Evolutionary conservation across 305 asterid genomes (phyloP).

Genomic region (Solanum hybrid): DNA sequence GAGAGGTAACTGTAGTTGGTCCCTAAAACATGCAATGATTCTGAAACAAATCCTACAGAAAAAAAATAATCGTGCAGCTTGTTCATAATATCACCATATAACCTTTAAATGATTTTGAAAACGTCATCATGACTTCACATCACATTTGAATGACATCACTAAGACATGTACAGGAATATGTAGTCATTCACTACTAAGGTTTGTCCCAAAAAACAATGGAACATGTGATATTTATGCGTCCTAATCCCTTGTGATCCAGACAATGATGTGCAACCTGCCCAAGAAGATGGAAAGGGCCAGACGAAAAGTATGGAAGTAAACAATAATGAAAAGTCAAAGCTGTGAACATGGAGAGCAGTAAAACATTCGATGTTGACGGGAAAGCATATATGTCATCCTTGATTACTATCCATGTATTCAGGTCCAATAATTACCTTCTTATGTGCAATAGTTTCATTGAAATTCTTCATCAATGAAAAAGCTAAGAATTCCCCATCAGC

Average conservation of each 20-base stretch:
- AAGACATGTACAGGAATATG: background rate
- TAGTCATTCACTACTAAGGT: background rate
- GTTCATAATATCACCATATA: background rate
- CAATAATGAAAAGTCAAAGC: background rate
- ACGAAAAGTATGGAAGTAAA: background rate
- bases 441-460: slow-evolving; percentile 29
- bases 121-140: background rate
- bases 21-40: background rate
- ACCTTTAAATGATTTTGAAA: background rate
- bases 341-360: background rate
- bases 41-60: background rate
- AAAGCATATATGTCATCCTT: slow-evolving; percentile 20
- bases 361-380: slow-evolving; percentile 14
- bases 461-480: slow-evolving; percentile 39
- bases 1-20: background rate
- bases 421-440: slow-evolving; percentile 41
- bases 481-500: slow-evolving; percentile 40
- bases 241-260: background rate
- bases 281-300: background rate
- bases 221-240: background rate
- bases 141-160: background rate
- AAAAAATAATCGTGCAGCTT: background rate
- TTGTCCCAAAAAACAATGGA: background rate
- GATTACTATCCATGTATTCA: slow-evolving; percentile 20
- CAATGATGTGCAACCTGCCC: background rate